Conservation (phyloP, 306 rosid genomes). For the Benincasa hispida region DNA sequence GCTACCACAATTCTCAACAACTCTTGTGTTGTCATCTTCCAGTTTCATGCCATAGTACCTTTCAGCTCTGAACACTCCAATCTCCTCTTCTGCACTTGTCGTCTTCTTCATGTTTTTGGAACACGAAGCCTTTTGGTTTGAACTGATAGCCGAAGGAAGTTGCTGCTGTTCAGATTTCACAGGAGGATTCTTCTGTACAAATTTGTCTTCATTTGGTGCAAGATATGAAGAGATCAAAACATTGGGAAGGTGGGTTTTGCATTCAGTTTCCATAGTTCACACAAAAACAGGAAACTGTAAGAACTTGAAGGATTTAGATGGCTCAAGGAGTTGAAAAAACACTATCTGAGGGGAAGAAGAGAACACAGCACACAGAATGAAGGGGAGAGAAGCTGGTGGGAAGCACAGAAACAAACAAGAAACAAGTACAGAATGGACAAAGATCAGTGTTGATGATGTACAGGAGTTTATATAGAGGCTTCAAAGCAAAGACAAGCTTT, state of each 20-base stretch:
- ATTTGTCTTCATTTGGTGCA: not conserved
- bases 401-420: conserved; percentile 7
- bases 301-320: not conserved
- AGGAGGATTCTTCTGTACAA: not conserved
- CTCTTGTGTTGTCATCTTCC: conserved; percentile 6
- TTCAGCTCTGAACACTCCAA: conserved; percentile 38
- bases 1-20: not conserved
- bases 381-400: not conserved
- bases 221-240: not conserved
- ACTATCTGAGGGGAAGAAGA: not conserved
- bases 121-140: conserved; percentile 8
- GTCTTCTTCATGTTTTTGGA: not conserved
- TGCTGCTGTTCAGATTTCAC: conserved; percentile 5
- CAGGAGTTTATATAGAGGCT: not conserved
- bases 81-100: conserved; percentile 16
- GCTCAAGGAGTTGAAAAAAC: not conserved
- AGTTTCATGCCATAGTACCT: conserved; percentile 28
- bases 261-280: not conserved
- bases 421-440: conserved; percentile 6
- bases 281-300: not conserved
- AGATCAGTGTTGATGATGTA: not conserved
- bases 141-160: conserved; percentile 15
- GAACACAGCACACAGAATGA: not conserved
- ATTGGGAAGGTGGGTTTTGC: not conserved
- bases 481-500: conserved; percentile 1